Conservation (phyloP, 1,284 basidiomycete species). For the Ustilago sp. region DNA sequence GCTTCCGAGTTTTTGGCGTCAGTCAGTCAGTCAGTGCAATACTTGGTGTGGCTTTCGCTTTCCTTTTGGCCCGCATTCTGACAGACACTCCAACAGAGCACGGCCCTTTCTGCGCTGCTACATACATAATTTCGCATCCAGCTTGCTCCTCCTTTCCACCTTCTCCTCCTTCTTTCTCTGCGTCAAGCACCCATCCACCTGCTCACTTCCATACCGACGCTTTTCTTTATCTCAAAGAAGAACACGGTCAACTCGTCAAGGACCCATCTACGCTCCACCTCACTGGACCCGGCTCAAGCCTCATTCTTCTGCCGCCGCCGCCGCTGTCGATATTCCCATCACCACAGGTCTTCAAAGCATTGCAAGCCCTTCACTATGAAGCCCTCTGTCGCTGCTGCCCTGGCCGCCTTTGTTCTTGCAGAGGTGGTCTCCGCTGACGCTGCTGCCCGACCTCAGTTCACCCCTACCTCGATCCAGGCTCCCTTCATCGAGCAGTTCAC, state of each 20-base stretch:
- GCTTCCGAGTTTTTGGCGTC: conserved; percentile 26
- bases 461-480: conserved; percentile 87
- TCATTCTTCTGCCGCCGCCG: background rate
- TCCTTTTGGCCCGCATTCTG: conserved; percentile 6
- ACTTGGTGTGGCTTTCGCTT: background rate
- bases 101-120: conserved; percentile 18
- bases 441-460: conserved; percentile 46
- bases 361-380: conserved; percentile 26
- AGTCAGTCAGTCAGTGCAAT: background rate
- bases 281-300: conserved; percentile 1
- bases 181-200: conserved; percentile 8
- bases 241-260: conserved; percentile 2
- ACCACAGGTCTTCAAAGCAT: background rate
- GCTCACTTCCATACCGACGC: conserved; percentile 2
- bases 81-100: conserved; percentile 17
- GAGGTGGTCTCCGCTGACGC: conserved; percentile 42
- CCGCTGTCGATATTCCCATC: background rate
- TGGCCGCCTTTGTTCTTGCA: conserved; percentile 46
- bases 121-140: conserved; percentile 10
- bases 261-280: background rate
- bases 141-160: background rate
- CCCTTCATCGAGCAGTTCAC: conserved; percentile 98
- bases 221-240: background rate
- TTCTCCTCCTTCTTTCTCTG: background rate
- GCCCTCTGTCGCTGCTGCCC: conserved; percentile 41